phyloP scores from a whole-genome alignment of 306 rosid genomes.

The Arachis stenosperma region DNA sequence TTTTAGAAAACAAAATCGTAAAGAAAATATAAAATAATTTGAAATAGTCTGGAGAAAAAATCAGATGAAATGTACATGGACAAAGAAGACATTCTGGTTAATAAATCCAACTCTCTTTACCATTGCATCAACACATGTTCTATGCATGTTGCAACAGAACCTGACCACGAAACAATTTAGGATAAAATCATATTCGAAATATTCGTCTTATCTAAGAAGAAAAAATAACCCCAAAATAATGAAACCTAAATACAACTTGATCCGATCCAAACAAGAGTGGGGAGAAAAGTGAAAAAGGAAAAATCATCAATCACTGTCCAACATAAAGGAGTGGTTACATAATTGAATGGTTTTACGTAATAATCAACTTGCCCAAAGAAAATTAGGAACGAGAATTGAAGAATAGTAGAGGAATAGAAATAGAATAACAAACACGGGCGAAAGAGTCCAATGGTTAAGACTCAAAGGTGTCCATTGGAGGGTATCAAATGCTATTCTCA shows the following conservation, averaged over 20 bases:
- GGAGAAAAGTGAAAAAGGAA: background rate
- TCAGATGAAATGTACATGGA: too few species aligned
- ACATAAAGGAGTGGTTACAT: background rate
- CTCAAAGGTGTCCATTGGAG: background rate
- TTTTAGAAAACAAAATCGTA: too few species aligned
- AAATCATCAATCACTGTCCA: background rate
- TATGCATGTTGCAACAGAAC: background rate
- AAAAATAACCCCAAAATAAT: background rate
- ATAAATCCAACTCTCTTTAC: too few species aligned
- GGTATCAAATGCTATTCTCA: background rate
- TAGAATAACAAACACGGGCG: too few species aligned
- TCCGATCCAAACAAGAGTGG: too few species aligned
- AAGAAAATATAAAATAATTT: too few species aligned
- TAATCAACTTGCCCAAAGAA: background rate
- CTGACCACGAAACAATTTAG: background rate
- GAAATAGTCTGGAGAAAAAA: too few species aligned
- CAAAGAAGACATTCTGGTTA: too few species aligned
- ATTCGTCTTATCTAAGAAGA: background rate
- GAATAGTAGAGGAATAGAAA: background rate
- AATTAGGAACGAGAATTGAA: background rate
- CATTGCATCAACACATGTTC: too few species aligned
- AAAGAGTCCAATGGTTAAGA: too few species aligned
- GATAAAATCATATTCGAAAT: background rate
- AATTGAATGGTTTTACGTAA: background rate
- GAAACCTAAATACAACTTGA: too few species aligned